Evolutionary conservation across 108 stramenopile species (phyloP), one percentile per base, ranked within the genome.

Genomic region (Nitzschia putrida): DNA sequence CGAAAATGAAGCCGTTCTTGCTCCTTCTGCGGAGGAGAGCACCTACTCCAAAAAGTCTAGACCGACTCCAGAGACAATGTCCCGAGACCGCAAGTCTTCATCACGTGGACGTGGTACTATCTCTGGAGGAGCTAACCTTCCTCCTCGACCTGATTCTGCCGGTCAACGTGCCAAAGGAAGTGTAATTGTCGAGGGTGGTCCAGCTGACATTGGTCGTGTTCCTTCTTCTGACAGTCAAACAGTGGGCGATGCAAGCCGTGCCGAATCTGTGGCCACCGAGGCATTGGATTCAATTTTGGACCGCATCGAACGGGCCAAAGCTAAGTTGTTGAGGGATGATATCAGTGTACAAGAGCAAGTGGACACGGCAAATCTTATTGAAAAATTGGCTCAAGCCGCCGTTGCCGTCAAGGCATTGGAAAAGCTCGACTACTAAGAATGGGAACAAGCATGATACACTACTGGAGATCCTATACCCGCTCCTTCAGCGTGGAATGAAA

Each of bases 351-450:
- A 69, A 57, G 68, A 75, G 42, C 80, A 73, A 39, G 39, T 67
- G 61, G 66, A 71, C 16, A 42, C 68, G 13, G 75, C 80, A 40
- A 61, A 65, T 22, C 67, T 84, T n/a, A 66, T 84, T 51, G 79
- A 84, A 51, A 69, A 76, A 38, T 50, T 84, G 37, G 74, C 83
- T 16, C 38, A 60, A 25, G 75, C 83, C 23, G 83, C 83, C n/a
- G 53, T 70, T 24, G 83, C 81, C 20, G 66, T 82, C 26, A 77
- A 74, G 64, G 61, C 42, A 11, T 51, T 82, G 61, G 75, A 81
- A 61, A 20, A 20, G 49, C 26, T 74, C 3, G 61, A 63, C 22
- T 20, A 41, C 13, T 59, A 45, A 14, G 23, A 6, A 16, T 3
- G 29, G 4, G n/a, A n/a, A n/a, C n/a, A n/a, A n/a, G n/a, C n/a